These are phyloP conservation scores for Phytophthora vignae DNA, from an alignment of 352 stramenopile genomes.

Conservation along the genomic window DNA sequence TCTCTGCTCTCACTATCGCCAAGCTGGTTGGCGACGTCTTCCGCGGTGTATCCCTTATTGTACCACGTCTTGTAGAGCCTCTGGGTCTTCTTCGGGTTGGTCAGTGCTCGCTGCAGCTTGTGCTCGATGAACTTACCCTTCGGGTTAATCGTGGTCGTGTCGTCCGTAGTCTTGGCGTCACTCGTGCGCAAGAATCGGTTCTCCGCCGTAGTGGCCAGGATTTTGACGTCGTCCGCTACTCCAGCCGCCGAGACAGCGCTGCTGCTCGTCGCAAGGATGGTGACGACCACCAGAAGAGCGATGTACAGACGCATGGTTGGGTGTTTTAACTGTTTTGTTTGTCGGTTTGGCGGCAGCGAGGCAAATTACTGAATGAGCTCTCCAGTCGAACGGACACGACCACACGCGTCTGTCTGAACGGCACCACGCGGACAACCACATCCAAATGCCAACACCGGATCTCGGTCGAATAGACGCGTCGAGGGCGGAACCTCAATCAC, in stretches of 20 bases:
- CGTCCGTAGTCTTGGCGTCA: background rate
- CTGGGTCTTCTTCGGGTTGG: slow-evolving; percentile 26
- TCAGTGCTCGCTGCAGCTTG: slow-evolving; percentile 22
- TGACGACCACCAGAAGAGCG: slow-evolving; percentile 8
- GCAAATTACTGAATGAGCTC: slow-evolving; percentile 13
- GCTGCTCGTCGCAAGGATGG: background rate
- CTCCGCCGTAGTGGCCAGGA: background rate
- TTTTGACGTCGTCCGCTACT: background rate
- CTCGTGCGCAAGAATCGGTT: background rate
- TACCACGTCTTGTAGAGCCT: slow-evolving; percentile 23
- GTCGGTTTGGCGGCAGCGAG: background rate
- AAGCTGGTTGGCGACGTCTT: slow-evolving; percentile 11
- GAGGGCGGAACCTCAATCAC: background rate
- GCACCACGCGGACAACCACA: background rate
- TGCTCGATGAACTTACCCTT: slow-evolving; percentile 16
- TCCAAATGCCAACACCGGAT: slow-evolving; percentile 3
- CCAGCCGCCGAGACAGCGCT: background rate
- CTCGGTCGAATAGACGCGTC: background rate
- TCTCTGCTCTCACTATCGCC: slow-evolving; percentile 17
- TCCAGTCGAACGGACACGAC: background rate
- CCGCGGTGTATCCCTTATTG: slow-evolving; percentile 18
- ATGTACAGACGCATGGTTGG: slow-evolving; percentile 10
- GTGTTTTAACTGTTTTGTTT: background rate
- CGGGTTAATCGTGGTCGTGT: background rate
- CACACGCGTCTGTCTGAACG: background rate